These are phyloP conservation scores for Cetraspora pellucida DNA, from an alignment of 192 early-diverging fungal genomes.

Conservation along the genomic window DNA sequence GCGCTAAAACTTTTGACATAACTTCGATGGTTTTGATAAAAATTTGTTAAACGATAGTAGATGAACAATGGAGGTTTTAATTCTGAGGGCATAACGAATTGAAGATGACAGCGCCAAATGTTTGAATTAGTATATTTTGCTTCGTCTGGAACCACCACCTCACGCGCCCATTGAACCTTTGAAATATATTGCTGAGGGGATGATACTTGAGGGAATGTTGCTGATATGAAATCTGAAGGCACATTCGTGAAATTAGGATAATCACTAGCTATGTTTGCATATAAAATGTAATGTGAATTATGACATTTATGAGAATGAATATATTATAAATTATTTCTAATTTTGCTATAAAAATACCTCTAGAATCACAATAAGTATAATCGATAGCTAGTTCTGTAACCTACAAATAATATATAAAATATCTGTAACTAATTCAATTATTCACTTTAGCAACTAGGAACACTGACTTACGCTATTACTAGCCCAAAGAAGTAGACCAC, in stretches of 20 bases:
- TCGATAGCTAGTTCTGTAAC: constrained; percentile 90
- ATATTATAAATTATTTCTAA: constrained; percentile 19
- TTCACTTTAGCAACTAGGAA: background rate
- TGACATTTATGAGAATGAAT: constrained; percentile 33
- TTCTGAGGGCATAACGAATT: constrained; percentile 66
- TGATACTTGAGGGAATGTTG: background rate
- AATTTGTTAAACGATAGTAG: constrained; percentile 96
- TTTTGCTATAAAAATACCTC: constrained; percentile 9
- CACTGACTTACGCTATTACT: constrained; percentile 67
- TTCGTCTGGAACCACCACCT: background rate
- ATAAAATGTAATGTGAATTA: background rate
- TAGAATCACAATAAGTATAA: constrained; percentile 84
- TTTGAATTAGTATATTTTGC: constrained; percentile 9
- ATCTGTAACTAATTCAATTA: background rate
- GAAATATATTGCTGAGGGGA: background rate
- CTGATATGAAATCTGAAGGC: constrained; percentile 35
- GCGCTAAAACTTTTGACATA: constrained; percentile 90
- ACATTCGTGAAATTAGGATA: background rate
- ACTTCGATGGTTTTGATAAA: constrained; percentile 98
- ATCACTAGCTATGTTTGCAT: background rate
- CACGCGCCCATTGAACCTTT: background rate
- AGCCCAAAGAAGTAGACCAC: constrained; percentile 87
- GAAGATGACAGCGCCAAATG: constrained; percentile 65
- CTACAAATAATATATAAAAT: constrained; percentile 36
- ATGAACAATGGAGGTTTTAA: constrained; percentile 83